phyloP scores from a whole-genome alignment of 2,329 filamentous ascomycete species.

The Pyrenochaeta sp. region DNA sequence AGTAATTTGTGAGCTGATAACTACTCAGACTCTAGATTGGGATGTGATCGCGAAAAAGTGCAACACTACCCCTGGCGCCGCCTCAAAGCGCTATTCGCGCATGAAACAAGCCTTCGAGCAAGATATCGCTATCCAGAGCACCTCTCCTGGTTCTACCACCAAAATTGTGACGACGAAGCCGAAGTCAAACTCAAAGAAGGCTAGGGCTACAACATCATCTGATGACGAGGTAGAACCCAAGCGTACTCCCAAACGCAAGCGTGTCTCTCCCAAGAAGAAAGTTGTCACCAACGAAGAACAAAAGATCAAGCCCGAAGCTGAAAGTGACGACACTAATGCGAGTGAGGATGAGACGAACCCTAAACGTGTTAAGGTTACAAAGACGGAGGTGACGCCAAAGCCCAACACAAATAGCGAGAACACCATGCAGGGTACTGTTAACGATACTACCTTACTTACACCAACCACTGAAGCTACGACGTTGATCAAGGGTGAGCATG shows the following conservation, averaged over 20 bases:
- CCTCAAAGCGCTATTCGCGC: slow-evolving; percentile 43
- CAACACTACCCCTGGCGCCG: slow-evolving; percentile 40
- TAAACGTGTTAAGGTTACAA: slow-evolving; percentile 13
- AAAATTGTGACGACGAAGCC: slow-evolving; percentile 2
- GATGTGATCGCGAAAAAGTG: slow-evolving; percentile 34
- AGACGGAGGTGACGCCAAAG: slow-evolving; percentile 4
- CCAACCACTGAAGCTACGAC: neutral
- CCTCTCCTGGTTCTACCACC: neutral
- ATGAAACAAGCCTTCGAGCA: slow-evolving; percentile 42
- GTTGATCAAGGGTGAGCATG: neutral
- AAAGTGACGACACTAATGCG: slow-evolving; percentile 2
- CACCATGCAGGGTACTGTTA: neutral
- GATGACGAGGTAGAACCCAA: neutral
- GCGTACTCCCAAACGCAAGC: neutral
- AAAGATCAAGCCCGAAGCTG: slow-evolving; percentile 1
- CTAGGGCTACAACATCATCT: neutral
- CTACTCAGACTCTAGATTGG: slow-evolving; percentile 33
- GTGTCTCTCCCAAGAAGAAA: neutral
- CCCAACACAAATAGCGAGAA: neutral
- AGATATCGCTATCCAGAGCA: slow-evolving; percentile 13
- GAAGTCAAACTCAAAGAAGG: slow-evolving; percentile 11
- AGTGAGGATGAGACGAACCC: slow-evolving; percentile 1
- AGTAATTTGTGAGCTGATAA: no score
- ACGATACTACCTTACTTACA: neutral
- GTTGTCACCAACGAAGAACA: neutral